Evolutionary conservation across 805 yeast genomes (phyloP), one percentile per base, ranked within the genome.

Genomic region (Yarrowia deformans): DNA sequence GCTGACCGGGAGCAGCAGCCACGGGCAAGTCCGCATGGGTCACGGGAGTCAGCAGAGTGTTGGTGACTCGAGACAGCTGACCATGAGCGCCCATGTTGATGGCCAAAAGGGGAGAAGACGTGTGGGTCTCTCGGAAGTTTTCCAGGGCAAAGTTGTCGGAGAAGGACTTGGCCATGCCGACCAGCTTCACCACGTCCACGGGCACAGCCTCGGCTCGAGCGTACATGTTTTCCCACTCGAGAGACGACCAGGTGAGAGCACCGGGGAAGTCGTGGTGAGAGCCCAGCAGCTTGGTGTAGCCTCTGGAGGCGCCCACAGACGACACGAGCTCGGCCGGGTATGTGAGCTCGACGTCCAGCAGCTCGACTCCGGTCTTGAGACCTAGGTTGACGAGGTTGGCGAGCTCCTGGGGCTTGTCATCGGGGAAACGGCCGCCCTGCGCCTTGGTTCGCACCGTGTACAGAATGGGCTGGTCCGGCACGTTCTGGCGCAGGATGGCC

Each of bases 341-440:
- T 8, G 90, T 83, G 70, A 93, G 82, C 77, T 93, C 96, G 67
- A 94, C 79, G 74, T 93, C 97, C 73, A 93, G 84, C 75, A 81
- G 93, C 71, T 89, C 94, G 70, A 92, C 87, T 64, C 97, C 97
- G 70, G 89, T 79, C 77, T 87, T 89, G 76, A 90, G 82, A 1
- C 93, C 97, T 69, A 89, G 79, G 45, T 77, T 74, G 67, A 86
- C 81, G 70, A 93, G 83, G 16, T 79, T 76, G 70, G 81, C 83
- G 69, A 91, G 83, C 23, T 79, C 74, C 5, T 77, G 83, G 35
- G 75, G 73, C 14, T 85, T 86, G 9, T 80, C 80, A 74, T 90
- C 91, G 0, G 90, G 90, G 79, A 91, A 90, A 52, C 81, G 77
- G 32, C 97, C 97, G 61, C 97, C 97, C 79, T 93, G 97, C 3